Base-by-base conservation (phyloP, 139 green algal species). In the Tetradesmus obliquus region DNA sequence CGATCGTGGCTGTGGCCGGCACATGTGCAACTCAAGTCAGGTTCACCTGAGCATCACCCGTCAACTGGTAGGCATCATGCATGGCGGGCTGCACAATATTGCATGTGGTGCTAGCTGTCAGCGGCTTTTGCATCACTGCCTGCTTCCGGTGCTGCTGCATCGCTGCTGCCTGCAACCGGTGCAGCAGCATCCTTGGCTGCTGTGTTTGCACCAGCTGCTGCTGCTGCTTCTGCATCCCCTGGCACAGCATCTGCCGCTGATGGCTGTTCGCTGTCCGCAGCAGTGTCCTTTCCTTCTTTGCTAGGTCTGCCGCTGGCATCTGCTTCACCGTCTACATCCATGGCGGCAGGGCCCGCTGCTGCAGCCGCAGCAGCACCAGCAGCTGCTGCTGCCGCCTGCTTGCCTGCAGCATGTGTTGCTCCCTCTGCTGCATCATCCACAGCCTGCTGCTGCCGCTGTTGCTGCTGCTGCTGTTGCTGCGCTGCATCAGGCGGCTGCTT, bases 231-330 rank as follows among this genome's bases (percentile, higher is more conserved):
- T 82, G 76, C 76, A 55, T 13, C 76, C 20, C 22, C n/a, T 55
- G 76, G 76, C 24, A n/a, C 20, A 10, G 20, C 76, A 58, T 24
- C 80, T 24, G 53, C 24, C 51, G 60, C 57, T 17, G 17, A 6
- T 60, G 84, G 2, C 66, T 76, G 17, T 24, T 76, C n/a, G 66
- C 66, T 76, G 17, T 3, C 66, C n/a, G 54, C 19, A 66, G 82
- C 82, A 72, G 19, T 9, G n/a, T 13, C 6, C 19, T 0, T n/a
- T 13, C 82, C 55, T 69, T 19, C 51, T 19, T 60, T 87, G 93
- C 96, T 71, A 95, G 94, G 9, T 92, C 95, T 79, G 95, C 88
- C 22, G 95, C 93, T 69, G 66, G 85, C 66, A 24, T 76, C n/a
- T 17, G 15, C 66, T 6, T 76, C 66, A 3, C 66, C 15, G 17